Conservation (phyloP, 768 basidiomycete species). For the Paxillus involutus region DNA sequence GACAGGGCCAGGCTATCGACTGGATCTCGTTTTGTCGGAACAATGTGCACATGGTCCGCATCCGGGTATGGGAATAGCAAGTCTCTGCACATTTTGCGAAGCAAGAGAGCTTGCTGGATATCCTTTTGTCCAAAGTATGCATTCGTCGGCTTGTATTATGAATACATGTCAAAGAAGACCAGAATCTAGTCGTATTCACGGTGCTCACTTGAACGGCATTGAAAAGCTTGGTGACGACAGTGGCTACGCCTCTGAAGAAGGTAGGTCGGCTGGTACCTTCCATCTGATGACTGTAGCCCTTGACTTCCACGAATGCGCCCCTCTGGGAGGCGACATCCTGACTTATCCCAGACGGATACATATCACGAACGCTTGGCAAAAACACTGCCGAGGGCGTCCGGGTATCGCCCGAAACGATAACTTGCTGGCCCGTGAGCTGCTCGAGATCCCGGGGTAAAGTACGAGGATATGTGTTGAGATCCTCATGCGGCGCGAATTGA, state of each 20-base stretch:
- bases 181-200: not conserved
- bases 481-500: slow-evolving; percentile 96
- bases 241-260: slow-evolving; percentile 95
- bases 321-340: slow-evolving; percentile 73
- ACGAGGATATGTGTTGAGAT: slow-evolving; percentile 87
- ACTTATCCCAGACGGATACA: slow-evolving; percentile 91
- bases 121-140: slow-evolving; percentile 99
- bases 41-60: slow-evolving; percentile 73
- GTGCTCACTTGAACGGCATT: slow-evolving; percentile 75
- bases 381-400: slow-evolving; percentile 72
- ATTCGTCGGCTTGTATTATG: slow-evolving; percentile 67
- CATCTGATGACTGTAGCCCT: slow-evolving; percentile 90
- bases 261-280: slow-evolving; percentile 85
- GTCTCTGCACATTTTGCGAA: slow-evolving; percentile 77
- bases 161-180: not conserved
- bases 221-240: slow-evolving; percentile 93
- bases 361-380: slow-evolving; percentile 72
- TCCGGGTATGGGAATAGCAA: slow-evolving; percentile 79
- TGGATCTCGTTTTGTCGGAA: slow-evolving; percentile 78
- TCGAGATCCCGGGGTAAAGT: slow-evolving; percentile 77
- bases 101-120: slow-evolving; percentile 90
- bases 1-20: slow-evolving; percentile 78
- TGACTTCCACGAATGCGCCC: slow-evolving; percentile 91
- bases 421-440: slow-evolving; percentile 45
- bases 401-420: slow-evolving; percentile 26